Base-by-base conservation (phyloP, 2,329 filamentous ascomycete genomes). In the Zalaria obscura region DNA sequence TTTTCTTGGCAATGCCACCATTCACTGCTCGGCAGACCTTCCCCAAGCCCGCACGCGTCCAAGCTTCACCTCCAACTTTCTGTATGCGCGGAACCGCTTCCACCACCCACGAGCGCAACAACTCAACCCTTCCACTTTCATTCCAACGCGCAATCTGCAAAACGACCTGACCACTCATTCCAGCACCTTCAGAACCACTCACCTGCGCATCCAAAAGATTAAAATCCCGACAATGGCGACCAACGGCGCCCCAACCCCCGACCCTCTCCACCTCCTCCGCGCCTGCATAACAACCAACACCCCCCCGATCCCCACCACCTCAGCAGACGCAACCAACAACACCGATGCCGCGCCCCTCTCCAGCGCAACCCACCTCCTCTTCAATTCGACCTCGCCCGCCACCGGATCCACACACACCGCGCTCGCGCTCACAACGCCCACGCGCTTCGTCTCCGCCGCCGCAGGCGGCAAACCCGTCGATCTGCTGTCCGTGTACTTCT, bases 401-500 rank as follows among this genome's bases (percentile, higher is more conserved):
- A 45, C 53, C 42, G 52, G 55, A 33, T 40, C 45, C 4, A 91
- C 95, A 66, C 72, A 67, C 72, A 54, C 52, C 28, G 44, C 57
- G 1, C 50, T 60, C 25, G 46, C 45, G 62, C 72, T 52, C 73
- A 73, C 39, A 59, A 66, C 40, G 46, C 72, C 80, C 6, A 98
- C 91, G 50, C 85, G 91, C 53, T 96, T 96, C 67, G 73, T 83
- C 46, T 88, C 85, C 26, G 38, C 44, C 18, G 63, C 63, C 29
- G 55, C 75, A 52, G 71, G 75, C 35, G 43, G 42, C 38, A 69
- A 71, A 42, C 72, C 81, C 4, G 79, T 94, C 54, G 85, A 95
- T 58, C 70, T 98, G 51, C 86, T 91, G 57, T 91, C 83, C 59
- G 89, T 95, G 63, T 95, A 89, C 68, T 94, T 96, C 58, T 87